Evolutionary conservation across 345 rosid species (phyloP).

Genomic region (Boechera divaricarpa): DNA sequence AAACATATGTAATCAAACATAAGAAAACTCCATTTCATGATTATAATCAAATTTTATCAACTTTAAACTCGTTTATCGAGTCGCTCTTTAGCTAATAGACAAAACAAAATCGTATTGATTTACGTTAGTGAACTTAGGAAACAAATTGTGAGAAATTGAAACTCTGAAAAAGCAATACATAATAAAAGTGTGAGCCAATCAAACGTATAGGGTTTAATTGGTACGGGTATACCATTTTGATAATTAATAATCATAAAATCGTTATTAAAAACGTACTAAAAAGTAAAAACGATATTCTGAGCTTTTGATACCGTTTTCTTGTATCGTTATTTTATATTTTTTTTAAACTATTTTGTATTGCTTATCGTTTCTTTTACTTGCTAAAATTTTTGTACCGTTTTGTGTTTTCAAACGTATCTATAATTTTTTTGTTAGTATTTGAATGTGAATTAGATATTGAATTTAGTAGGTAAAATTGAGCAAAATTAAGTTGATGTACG

Average conservation of each 20-base stretch:
- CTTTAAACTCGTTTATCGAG: not conserved
- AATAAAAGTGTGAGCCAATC: not conserved
- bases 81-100: not conserved
- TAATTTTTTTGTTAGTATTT: too few species aligned
- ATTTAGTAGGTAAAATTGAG: not conserved
- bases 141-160: not conserved
- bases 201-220: not conserved
- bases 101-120: not conserved
- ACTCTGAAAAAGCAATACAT: not conserved
- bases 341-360: too few species aligned
- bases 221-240: too few species aligned
- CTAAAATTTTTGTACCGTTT: too few species aligned
- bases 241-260: too few species aligned
- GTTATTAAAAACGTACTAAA: too few species aligned
- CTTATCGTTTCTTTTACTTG: too few species aligned
- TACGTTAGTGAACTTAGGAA: not conserved
- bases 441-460: not conserved
- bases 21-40: not conserved
- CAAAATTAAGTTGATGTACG: slow-evolving; percentile 7
- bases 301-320: too few species aligned
- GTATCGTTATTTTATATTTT: too few species aligned
- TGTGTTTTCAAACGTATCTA: too few species aligned
- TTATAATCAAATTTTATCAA: not conserved
- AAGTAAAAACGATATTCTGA: too few species aligned
- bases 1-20: slow-evolving; percentile 6